Evolutionary conservation across 176 grass and related monocot genomes (phyloP).

Genomic region (Neostapfia colusana): DNA sequence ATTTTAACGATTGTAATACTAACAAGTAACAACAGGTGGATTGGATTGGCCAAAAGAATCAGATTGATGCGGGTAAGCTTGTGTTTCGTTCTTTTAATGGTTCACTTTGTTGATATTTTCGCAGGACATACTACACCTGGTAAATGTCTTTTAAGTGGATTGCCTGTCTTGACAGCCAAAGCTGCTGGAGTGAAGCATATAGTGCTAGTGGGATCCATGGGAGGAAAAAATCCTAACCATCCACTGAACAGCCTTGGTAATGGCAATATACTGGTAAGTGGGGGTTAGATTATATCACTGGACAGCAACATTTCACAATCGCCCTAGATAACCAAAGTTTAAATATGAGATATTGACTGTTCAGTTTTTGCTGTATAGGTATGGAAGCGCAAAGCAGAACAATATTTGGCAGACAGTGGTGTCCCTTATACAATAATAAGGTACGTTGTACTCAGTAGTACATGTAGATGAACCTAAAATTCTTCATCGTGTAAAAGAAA

Average conservation of each 20-base stretch:
- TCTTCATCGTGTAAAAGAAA: background rate
- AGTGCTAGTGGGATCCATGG: constrained; percentile 88
- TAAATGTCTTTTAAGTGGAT: constrained; percentile 14
- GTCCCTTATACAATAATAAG: constrained; percentile 77
- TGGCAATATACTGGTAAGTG: constrained; percentile 77
- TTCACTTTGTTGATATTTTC: background rate
- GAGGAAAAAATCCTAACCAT: constrained; percentile 77
- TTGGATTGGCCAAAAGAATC: constrained; percentile 87
- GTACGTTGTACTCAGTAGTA: constrained; percentile 26
- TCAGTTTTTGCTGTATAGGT: constrained; percentile 42
- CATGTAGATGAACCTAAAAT: background rate
- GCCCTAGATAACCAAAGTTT: background rate
- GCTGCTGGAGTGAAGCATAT: constrained; percentile 76
- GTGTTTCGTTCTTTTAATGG: background rate
- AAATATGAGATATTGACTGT: background rate
- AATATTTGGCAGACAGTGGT: constrained; percentile 86
- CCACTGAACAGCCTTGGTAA: constrained; percentile 85
- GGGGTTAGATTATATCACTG: background rate
- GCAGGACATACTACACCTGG: background rate
- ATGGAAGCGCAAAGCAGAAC: constrained; percentile 84
- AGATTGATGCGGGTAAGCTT: constrained; percentile 74
- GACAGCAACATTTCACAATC: background rate
- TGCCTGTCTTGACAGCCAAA: constrained; percentile 51
- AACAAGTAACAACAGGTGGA: constrained; percentile 69
- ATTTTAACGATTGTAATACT: background rate